Evolutionary conservation across 2,329 filamentous ascomycete genomes (phyloP).

Genomic region (Ophiocordyceps polyrhachis-furcata): DNA sequence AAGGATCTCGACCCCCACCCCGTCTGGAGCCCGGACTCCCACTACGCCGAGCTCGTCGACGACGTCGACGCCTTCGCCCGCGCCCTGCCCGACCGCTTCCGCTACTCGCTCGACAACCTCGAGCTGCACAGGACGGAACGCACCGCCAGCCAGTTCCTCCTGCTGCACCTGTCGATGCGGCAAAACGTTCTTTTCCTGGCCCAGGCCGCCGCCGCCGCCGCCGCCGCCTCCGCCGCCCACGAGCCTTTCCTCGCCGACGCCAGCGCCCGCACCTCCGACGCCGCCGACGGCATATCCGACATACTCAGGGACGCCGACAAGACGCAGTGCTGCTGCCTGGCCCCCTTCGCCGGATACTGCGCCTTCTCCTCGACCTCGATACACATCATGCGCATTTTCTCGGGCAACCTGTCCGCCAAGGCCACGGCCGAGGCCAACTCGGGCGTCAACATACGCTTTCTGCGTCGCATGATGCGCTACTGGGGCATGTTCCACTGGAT

Average conservation of each 20-base stretch:
- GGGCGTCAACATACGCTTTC: conserved; percentile 71
- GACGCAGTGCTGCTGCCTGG: conserved; percentile 50
- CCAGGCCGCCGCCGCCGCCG: conserved; percentile 50
- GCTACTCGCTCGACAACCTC: conserved; percentile 66
- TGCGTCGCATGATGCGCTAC: conserved; percentile 89
- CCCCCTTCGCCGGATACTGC: conserved; percentile 87
- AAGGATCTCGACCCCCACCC: conserved; percentile 58
- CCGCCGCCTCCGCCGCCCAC: conserved; percentile 61
- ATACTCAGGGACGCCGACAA: conserved; percentile 65
- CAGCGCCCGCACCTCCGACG: conserved; percentile 57
- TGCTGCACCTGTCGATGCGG: conserved; percentile 76
- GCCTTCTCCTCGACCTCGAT: conserved; percentile 86
- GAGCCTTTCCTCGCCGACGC: conserved; percentile 61
- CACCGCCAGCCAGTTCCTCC: conserved; percentile 79
- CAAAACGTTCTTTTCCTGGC: conserved; percentile 85
- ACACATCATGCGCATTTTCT: conserved; percentile 86
- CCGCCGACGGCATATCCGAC: conserved; percentile 72
- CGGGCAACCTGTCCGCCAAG: conserved; percentile 60
- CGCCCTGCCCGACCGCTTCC: conserved; percentile 50
- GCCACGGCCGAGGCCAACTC: conserved; percentile 66
- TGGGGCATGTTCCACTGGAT: conserved; percentile 99
- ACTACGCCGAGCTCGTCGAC: conserved; percentile 50
- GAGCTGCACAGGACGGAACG: conserved; percentile 68
- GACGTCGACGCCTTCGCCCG: conserved; percentile 53
- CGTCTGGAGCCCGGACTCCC: conserved; percentile 70